Base-by-base conservation (phyloP, 2,329 filamentous ascomycete genomes). In the Diaporthe ilicicola region DNA sequence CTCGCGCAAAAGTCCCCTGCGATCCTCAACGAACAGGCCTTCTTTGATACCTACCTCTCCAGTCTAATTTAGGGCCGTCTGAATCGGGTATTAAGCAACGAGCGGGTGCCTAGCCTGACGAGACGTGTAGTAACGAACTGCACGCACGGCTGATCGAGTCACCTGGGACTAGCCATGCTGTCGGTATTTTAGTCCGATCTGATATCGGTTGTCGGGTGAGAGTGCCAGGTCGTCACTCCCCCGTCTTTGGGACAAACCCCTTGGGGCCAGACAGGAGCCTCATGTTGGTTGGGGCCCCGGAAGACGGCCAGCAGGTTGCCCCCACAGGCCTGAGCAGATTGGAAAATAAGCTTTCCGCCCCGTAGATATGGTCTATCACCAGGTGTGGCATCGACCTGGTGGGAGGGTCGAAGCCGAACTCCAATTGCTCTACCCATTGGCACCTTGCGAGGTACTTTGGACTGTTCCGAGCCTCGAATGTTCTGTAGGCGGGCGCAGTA, bases 151-250 rank as follows among this genome's bases (percentile, higher is more conserved):
- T 44, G 51, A n/a, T 37, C 27, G 27, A 56, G 13, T 46, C 17
- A 55, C 39, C 27, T 69, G 55, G 55, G 34, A 51, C 55, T 34
- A 65, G 24, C 56, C 56, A 54, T 29, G 32, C 2, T 19, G 34
- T 42, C 27, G 55, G 67, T 70, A 51, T 19, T 9, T 56, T 42
- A 51, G 44, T 59, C 37, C 54, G 53, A 67, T 67, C 69, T 70
- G 62, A 67, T 61, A 70, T 51, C 32, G 46, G 64, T 27, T 37
- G 19, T 37, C 51, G 55, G 68, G 13, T 51, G 22, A 13, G 27
- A 34, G 56, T 34, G 42, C 13, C 39, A 61, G 24, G 27, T 61
- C 10, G 39, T 39, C 56, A 46, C 39, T 32, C 37, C 55, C 55
- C 34, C 9, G 55, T 7, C n/a, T 22, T 24, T 22, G 37, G 55